Conservation (phyloP, 345 rosid genomes). For the Balakata baccata region DNA sequence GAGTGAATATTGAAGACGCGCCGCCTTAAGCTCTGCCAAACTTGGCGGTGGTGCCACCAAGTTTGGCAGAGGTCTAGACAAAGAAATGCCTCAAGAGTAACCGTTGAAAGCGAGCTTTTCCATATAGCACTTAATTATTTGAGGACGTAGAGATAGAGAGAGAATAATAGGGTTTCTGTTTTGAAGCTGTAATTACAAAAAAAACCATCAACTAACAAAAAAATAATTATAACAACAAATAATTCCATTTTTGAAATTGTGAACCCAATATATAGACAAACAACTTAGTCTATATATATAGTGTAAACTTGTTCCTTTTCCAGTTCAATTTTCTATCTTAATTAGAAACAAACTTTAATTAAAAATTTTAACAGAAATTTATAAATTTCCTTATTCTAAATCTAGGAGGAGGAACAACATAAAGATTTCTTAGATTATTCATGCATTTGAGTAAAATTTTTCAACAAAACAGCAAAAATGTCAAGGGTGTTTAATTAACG, state of each 20-base stretch:
- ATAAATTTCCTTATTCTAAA: no score
- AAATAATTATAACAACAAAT: conserved; percentile 3
- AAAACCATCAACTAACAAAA: neutral
- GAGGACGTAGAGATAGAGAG: neutral
- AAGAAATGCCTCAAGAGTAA: neutral
- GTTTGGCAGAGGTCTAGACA: conserved; percentile 12
- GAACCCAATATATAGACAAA: neutral
- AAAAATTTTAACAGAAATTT: no score
- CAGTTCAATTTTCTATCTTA: no score
- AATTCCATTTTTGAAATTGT: neutral
- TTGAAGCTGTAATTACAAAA: neutral
- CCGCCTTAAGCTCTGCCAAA: conserved; percentile 11
- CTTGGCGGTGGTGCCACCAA: conserved; percentile 19
- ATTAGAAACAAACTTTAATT: no score
- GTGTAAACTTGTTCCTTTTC: no score
- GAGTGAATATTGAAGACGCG: neutral
- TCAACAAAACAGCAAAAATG: neutral
- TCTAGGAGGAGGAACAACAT: no score
- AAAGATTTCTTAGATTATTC: no score
- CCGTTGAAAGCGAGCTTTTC: conserved; percentile 1
- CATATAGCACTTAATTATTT: neutral
- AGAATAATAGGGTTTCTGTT: neutral
- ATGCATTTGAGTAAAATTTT: neutral
- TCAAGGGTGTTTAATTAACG: neutral
- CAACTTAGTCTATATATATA: neutral